Base-by-base conservation (phyloP, 345 rosid genomes). In the Populus euphratica region DNA sequence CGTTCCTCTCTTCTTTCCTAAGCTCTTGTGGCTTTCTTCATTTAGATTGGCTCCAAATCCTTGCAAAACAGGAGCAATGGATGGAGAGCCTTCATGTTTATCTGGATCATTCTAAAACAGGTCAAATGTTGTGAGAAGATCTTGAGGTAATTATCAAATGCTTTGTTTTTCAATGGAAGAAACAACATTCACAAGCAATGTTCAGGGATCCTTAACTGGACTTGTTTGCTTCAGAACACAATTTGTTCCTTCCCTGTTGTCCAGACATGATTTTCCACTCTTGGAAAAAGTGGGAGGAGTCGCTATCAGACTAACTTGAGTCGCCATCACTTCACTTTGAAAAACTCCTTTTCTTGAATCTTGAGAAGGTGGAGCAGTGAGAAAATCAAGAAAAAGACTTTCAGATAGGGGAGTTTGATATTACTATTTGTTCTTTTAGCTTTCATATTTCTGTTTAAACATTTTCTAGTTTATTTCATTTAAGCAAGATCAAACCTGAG, bases 401-500 rank as follows among this genome's bases (percentile, higher is more conserved):
- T 21, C 69, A 50, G 78, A 62, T n/a, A 59, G 36, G 65, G 29
- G 29, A 70, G 20, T 23, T 63, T 38, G 68, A 70, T 38, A 41
- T 8, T 61, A 33, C 77, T 13, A 35, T 11, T 50, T 39, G 8
- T 61, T 52, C 44, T 18, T 39, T 49, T 66, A 20, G 38, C 21
- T 56, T 63, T 70, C 38, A 73, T 78, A 76, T 77, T 76, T 70
- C 72, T 73, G 29, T 73, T 50, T 41, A 33, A 44, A 77, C 11
- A 70, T 70, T 74, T 52, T 14, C 52, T n/a, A 43, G 18, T 66
- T 77, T 13, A 39, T 66, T 52, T 74, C 29, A 35, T 68, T 63
- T 41, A 80, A 47, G 81, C 79, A 81, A 79, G 76, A 83, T 76
- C 81, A 64, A 79, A 92, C 98, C 97, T 90, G 90, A 85, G 79